Evolutionary conservation across 352 stramenopile genomes (phyloP), one percentile per base, ranked within the genome.

Genomic region (Aphanomyces euteiches): DNA sequence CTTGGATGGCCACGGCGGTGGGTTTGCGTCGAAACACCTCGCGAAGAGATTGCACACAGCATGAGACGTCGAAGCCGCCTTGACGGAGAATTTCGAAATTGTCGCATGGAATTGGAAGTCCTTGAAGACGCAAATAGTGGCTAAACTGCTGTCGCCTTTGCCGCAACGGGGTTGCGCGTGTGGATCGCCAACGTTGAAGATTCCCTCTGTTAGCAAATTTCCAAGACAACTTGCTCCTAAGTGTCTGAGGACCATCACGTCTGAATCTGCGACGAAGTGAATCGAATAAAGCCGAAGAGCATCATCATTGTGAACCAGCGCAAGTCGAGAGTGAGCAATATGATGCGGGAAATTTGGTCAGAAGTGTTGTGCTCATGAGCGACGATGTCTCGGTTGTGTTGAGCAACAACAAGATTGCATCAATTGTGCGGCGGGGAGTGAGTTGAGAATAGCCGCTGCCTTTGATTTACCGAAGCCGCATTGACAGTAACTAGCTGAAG

Each of bases 261-360:
- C 19, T 89, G 83, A n/a, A 92, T 90, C 74, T 77, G 81, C 58
- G 83, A 89, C 75, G 85, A 93, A 63, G 73, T 85, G 57, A 82
- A 79, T 69, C 85, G 85, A 47, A 93, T 93, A 66, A 83, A 81
- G 15, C 81, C 77, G 7, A 77, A 84, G 34, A 84, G 90, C 61
- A 84, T 84, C 45, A 93, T 93, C 66, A 90, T 93, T 54, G 75
- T 93, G 50, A 92, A 92, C 76, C 90, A 90, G 72, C 85, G 85
- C 57, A 83, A 92, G 41, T 83, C 74, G 36, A 84, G 84, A 6
- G 80, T 82, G 53, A 79, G 91, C 43, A 83, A 82, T 1, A 83
- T 93, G 47, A 90, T 83, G 36, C 79, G 85, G 8, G 85, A 83
- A 5, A 28, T 77, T 93, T 7, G 85, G 85, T n/a, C 85, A 93